A percentile compares a stretch with the other conserved stretches of the same genome.
Conservation (phyloP, 306 rosid genomes). For the Myrica gale region DNA sequence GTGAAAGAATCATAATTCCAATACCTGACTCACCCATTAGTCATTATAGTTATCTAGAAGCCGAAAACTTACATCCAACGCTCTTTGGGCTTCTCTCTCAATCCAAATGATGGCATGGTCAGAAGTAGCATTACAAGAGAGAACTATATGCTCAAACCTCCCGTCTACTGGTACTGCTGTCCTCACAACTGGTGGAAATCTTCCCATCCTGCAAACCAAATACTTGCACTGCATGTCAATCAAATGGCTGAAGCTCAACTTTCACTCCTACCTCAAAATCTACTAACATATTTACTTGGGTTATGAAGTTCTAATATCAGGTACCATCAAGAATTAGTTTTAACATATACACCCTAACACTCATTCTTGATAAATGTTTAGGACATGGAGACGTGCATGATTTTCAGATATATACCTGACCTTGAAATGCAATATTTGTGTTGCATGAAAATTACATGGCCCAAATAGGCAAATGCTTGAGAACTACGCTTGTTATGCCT, state of each 20-base stretch:
- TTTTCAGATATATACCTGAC: background rate
- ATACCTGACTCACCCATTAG: background rate
- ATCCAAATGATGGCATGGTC: conserved; percentile 95
- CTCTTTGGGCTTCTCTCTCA: conserved; percentile 80
- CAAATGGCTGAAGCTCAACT: background rate
- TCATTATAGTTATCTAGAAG: background rate
- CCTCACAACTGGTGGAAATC: conserved; percentile 82
- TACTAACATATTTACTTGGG: background rate
- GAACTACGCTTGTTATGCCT: conserved; percentile 15
- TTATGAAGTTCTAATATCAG: background rate
- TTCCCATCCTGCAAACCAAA: conserved; percentile 59
- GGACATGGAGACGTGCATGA: background rate
- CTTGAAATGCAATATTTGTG: too few species aligned
- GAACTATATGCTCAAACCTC: conserved; percentile 88
- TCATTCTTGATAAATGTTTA: background rate
- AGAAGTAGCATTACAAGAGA: conserved; percentile 88
- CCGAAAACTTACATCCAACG: conserved; percentile 66
- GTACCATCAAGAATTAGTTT: background rate
- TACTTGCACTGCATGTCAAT: conserved; percentile 11
- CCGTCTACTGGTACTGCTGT: conserved; percentile 97
- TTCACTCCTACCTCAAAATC: background rate
- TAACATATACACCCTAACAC: background rate
- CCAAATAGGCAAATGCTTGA: background rate
- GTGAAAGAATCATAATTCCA: background rate
- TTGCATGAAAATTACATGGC: too few species aligned